A percentile compares a stretch with the other conserved stretches of the same genome.
Conservation (phyloP, 352 stramenopile genomes). For the Globisporangium emineosum region DNA sequence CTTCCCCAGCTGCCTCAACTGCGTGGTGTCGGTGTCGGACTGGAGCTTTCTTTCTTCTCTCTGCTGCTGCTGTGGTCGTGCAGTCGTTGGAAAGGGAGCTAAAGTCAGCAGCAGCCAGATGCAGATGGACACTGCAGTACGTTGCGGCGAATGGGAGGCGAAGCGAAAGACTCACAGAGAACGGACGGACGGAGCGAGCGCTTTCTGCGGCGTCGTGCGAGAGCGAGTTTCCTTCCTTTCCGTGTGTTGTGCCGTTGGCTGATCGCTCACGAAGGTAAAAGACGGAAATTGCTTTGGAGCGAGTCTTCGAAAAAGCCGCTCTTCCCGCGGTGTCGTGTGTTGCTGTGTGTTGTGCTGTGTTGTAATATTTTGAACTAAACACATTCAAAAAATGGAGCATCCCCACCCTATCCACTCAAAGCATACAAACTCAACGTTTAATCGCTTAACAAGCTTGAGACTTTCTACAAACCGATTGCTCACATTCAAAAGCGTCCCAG, state of each 20-base stretch:
- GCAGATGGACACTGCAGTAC: not conserved
- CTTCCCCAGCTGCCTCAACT: no score
- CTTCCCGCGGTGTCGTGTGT: no score
- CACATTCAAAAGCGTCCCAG: no score
- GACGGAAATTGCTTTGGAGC: not conserved
- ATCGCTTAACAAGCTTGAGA: no score
- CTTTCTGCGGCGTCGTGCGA: not conserved
- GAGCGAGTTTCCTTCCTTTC: not conserved
- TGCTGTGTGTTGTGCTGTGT: no score
- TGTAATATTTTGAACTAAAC: no score
- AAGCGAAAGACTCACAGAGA: not conserved
- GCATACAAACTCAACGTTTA: no score
- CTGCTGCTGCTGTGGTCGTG: not conserved
- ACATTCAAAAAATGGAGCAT: no score
- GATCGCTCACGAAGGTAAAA: not conserved
- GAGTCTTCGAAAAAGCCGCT: not conserved
- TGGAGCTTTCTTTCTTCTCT: slow-evolving; percentile 6
- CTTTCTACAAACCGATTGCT: no score
- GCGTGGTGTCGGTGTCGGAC: not conserved
- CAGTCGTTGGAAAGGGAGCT: not conserved
- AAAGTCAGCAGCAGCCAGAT: not conserved
- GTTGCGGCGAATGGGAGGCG: not conserved
- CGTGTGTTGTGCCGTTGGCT: not conserved
- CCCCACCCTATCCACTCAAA: no score
- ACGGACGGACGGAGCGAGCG: not conserved